phyloP scores from a whole-genome alignment of 2,329 filamentous ascomycete species.

The Talaromyces albobiverticillius region DNA sequence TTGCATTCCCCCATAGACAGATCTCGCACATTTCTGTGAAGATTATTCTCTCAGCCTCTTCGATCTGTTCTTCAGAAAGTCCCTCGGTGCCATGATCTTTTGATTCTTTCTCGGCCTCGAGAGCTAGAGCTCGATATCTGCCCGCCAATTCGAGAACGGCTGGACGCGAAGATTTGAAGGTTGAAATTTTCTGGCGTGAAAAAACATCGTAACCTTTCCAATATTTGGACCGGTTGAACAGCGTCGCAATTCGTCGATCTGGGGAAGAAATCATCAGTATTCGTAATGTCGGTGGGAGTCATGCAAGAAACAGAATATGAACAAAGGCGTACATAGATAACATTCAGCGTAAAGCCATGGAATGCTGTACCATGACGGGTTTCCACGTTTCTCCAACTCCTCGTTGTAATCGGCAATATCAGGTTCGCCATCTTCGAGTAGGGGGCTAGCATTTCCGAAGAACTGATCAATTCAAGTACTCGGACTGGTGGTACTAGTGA shows the following conservation, averaged over 20 bases:
- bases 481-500: no score
- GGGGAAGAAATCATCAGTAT: slow-evolving; percentile 20
- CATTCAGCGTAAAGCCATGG: slow-evolving; percentile 93
- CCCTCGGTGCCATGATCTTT: slow-evolving; percentile 13
- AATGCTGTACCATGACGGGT: slow-evolving; percentile 75
- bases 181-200: slow-evolving; percentile 81
- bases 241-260: slow-evolving; percentile 71
- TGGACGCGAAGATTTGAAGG: slow-evolving; percentile 85
- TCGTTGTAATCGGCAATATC: slow-evolving; percentile 82
- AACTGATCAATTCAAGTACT: not conserved
- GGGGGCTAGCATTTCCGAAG: slow-evolving; percentile 51
- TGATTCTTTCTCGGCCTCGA: slow-evolving; percentile 60
- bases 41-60: slow-evolving; percentile 70
- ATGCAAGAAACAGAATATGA: no score
- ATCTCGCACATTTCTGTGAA: slow-evolving; percentile 96
- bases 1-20: slow-evolving; percentile 96
- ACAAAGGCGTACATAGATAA: slow-evolving; percentile 66
- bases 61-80: slow-evolving; percentile 46
- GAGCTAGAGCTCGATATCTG: slow-evolving; percentile 72
- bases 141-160: slow-evolving; percentile 78
- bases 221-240: slow-evolving; percentile 71
- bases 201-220: slow-evolving; percentile 94
- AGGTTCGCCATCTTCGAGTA: slow-evolving; percentile 70
- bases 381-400: slow-evolving; percentile 72
- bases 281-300: no score